These are phyloP conservation scores for Oryza coarctata DNA, from an alignment of 176 grass and related monocot species.

Conservation along the genomic window DNA sequence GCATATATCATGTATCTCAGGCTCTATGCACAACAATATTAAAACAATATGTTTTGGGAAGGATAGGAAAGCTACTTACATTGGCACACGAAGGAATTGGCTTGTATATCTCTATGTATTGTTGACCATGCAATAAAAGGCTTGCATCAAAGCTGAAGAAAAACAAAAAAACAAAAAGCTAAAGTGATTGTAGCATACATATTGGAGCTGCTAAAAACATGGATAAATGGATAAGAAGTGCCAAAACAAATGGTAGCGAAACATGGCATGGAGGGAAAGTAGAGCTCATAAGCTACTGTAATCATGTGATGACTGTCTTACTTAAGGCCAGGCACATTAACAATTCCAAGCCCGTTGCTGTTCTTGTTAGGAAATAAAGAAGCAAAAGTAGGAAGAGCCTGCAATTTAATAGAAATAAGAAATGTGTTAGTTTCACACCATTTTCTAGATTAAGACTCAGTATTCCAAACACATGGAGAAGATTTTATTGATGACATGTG, in stretches of 20 bases:
- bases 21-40: not conserved
- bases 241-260: not conserved
- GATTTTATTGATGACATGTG: not conserved
- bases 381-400: constrained; percentile 88
- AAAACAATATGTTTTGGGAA: not conserved
- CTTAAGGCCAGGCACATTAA: constrained; percentile 75
- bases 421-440: not conserved
- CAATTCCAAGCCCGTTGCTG: constrained; percentile 57
- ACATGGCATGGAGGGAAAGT: not conserved
- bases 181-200: not conserved
- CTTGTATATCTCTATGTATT: constrained; percentile 89
- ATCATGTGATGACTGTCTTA: constrained; percentile 41
- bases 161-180: not conserved
- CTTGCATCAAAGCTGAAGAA: constrained; percentile 65
- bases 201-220: not conserved
- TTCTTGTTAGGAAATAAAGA: constrained; percentile 71
- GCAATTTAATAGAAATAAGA: constrained; percentile 32
- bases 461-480: not conserved
- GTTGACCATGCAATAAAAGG: constrained; percentile 90
- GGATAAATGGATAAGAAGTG: constrained; percentile 8
- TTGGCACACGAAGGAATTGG: constrained; percentile 63
- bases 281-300: not conserved
- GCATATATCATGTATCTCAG: constrained; percentile 1
- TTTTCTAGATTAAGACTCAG: not conserved
- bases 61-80: constrained; percentile 45